Conservation (phyloP, 805 yeast species). For the Hanseniaspora lachancei region DNA sequence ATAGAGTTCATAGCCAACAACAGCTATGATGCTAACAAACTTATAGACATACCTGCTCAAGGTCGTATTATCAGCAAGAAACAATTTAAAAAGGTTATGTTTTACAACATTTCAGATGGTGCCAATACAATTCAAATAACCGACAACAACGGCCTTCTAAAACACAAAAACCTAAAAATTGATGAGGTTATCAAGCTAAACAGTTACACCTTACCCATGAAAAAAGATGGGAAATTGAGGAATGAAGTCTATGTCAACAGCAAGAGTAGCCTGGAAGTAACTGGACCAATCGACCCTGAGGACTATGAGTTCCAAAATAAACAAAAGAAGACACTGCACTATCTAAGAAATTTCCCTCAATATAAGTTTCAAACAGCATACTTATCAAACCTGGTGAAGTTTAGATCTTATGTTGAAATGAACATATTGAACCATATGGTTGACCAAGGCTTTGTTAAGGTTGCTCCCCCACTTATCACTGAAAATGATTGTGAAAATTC, state of each 20-base stretch:
- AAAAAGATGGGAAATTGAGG: conserved; percentile 32
- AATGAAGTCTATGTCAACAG: conserved; percentile 26
- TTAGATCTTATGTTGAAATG: conserved; percentile 55
- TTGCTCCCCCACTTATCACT: conserved; percentile 76
- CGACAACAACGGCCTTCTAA: conserved; percentile 18
- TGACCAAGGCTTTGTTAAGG: conserved; percentile 46
- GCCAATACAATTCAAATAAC: conserved; percentile 45
- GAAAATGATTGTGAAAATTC: conserved; percentile 95
- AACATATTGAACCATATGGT: conserved; percentile 43
- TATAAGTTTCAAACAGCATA: conserved; percentile 60
- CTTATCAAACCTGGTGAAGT: conserved; percentile 53
- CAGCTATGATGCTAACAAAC: neutral
- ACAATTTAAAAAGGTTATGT: conserved; percentile 60
- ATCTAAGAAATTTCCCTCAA: conserved; percentile 53
- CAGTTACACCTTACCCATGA: conserved; percentile 17
- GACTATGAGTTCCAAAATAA: conserved; percentile 70
- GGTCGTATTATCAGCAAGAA: conserved; percentile 75
- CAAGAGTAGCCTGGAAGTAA: conserved; percentile 1
- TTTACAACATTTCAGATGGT: conserved; percentile 74
- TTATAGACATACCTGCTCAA: conserved; percentile 27
- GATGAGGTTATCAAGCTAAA: conserved; percentile 34
- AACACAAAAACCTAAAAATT: conserved; percentile 27
- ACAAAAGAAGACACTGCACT: conserved; percentile 53
- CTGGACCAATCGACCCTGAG: conserved; percentile 37
- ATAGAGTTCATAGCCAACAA: neutral